Percentiles rank a stretch among this genome's conserved stretches.
Conservation (phyloP, 2,329 filamentous ascomycete genomes). For the Paecilomyces sp. region DNA sequence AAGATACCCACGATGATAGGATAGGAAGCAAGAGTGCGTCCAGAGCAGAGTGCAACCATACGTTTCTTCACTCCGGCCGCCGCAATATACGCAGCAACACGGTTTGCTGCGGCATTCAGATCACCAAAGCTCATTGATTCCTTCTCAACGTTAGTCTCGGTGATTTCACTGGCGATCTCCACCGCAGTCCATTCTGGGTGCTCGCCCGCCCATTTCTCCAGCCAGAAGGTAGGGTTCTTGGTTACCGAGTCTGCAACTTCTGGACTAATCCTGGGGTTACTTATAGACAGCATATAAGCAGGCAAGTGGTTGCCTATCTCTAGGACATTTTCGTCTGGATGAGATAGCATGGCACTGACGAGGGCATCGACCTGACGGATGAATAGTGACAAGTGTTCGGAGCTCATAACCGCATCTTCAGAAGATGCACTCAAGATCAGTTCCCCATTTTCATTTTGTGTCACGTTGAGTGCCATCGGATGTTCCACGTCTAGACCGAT, state of each 20-base stretch:
- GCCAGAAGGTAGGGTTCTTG: conserved; percentile 20
- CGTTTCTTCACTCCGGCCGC: conserved; percentile 13
- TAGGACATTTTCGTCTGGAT: conserved; percentile 16
- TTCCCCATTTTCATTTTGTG: conserved; percentile 12
- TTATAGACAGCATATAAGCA: conserved; percentile 15
- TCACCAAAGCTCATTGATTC: conserved; percentile 18
- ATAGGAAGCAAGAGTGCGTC: conserved; percentile 19
- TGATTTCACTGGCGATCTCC: conserved; percentile 18
- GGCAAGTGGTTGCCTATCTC: conserved; percentile 18
- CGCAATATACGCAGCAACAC: conserved; percentile 17
- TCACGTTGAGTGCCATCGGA: conserved; percentile 33
- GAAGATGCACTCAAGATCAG: conserved; percentile 19
- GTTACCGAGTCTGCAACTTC: conserved; percentile 11
- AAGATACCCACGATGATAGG: conserved; percentile 24
- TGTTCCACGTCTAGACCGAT: conserved; percentile 34
- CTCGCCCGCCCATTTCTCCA: conserved; percentile 16
- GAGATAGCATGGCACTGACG: conserved; percentile 18
- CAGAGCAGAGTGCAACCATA: conserved; percentile 22
- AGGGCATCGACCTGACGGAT: conserved; percentile 21
- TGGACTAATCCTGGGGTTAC: conserved; percentile 10
- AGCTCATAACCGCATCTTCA: conserved; percentile 16
- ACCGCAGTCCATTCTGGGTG: conserved; percentile 23
- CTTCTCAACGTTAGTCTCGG: conserved; percentile 11
- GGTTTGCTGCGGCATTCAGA: conserved; percentile 16
- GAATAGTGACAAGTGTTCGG: conserved; percentile 20